phyloP scores from a whole-genome alignment of 331 rosid species.

The Dryas integrifolia region DNA sequence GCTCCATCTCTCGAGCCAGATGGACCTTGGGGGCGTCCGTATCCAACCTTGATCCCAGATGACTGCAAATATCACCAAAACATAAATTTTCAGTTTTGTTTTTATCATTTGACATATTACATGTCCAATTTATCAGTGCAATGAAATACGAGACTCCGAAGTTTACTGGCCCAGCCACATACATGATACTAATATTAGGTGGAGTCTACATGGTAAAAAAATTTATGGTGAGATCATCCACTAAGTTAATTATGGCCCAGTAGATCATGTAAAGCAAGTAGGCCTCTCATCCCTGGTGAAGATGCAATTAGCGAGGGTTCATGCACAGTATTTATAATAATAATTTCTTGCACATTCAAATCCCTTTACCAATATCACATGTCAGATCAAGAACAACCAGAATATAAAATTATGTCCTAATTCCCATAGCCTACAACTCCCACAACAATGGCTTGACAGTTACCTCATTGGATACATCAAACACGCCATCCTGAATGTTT shows the following conservation, averaged over 20 bases:
- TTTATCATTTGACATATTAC: not conserved
- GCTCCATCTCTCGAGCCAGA: conserved; percentile 75
- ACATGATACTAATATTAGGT: not conserved
- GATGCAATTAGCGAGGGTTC: not conserved
- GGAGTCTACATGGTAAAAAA: not conserved
- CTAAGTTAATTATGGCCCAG: not conserved
- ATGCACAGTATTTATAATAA: not conserved
- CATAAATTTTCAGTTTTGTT: not conserved
- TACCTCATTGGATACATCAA: conserved; percentile 94
- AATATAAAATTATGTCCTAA: conserved; percentile 17
- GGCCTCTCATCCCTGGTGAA: not conserved
- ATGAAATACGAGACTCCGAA: not conserved
- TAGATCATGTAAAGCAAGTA: not conserved
- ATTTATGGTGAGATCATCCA: not conserved
- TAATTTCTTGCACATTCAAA: not conserved
- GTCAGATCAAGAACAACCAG: not conserved
- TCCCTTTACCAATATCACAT: not conserved
- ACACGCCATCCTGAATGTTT: conserved; percentile 84
- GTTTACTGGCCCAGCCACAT: not conserved
- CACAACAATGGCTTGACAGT: conserved; percentile 17
- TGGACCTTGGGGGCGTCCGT: conserved; percentile 72
- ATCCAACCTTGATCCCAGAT: conserved; percentile 82
- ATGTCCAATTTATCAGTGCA: not conserved
- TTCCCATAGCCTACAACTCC: not conserved
- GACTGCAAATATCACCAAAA: conserved; percentile 49